Percentiles rank a stretch among this genome's conserved stretches.
phyloP scores from a whole-genome alignment of 2,329 filamentous ascomycete genomes.

The Sphaerostilbella broomeana region DNA sequence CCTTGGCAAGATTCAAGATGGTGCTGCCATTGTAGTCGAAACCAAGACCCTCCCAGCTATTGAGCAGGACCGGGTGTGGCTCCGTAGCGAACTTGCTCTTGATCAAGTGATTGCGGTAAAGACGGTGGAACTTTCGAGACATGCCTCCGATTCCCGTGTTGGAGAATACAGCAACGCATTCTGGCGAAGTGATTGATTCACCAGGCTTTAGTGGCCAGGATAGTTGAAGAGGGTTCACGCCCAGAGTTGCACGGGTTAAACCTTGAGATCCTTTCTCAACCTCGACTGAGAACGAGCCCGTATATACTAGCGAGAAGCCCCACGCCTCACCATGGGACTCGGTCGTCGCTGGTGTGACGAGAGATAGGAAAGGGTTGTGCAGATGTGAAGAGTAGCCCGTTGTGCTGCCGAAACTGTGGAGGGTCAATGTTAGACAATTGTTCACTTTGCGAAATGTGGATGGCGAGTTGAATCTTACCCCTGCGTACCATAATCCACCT shows the following conservation, averaged over 20 bases:
- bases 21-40: slow-evolving; percentile 52
- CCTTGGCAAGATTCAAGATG: slow-evolving; percentile 48
- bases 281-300: slow-evolving; percentile 55
- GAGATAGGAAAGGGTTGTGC: slow-evolving; percentile 57
- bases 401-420: slow-evolving; percentile 49
- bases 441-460: too few species aligned
- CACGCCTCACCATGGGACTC: slow-evolving; percentile 56
- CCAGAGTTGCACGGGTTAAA: slow-evolving; percentile 52
- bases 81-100: slow-evolving; percentile 47
- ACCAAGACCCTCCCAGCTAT: slow-evolving; percentile 59
- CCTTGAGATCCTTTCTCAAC: slow-evolving; percentile 58
- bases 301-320: slow-evolving; percentile 60
- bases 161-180: slow-evolving; percentile 57
- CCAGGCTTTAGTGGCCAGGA: slow-evolving; percentile 51
- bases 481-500: slow-evolving; percentile 50
- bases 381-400: slow-evolving; percentile 57
- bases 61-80: slow-evolving; percentile 50
- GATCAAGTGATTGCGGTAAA: slow-evolving; percentile 57
- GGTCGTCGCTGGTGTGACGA: slow-evolving; percentile 50
- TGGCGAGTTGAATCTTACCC: slow-evolving; percentile 32
- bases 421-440: not conserved
- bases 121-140: slow-evolving; percentile 54
- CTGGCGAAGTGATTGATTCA: slow-evolving; percentile 52
- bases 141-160: slow-evolving; percentile 52
- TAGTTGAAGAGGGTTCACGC: slow-evolving; percentile 54